Base-by-base conservation (phyloP, 108 stramenopile genomes). In the Fragilaria crotonensis region DNA sequence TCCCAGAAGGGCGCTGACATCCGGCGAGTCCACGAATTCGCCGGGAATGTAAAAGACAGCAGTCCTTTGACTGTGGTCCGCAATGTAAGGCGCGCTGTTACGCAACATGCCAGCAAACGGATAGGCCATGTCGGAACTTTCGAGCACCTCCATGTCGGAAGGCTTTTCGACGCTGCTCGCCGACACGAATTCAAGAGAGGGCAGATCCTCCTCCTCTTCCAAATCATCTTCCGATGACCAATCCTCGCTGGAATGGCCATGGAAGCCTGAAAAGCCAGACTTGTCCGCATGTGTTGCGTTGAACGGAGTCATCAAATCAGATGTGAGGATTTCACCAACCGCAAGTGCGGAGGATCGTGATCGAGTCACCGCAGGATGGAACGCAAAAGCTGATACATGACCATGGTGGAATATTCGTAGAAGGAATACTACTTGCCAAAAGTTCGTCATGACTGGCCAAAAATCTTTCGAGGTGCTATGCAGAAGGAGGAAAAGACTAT, bases 41-140 rank as follows among this genome's bases (percentile, higher is more conserved):
- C 93, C 89, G 2, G 86, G 86, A 54, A 95, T 81, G 64, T 95
- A 86, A 54, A 86, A 69, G 33, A 92, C 90, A 48, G 85, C 82
- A 7, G 66, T 66, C 11, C 85, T 66, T 29, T 71, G 79, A 0
- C 81, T 67, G 64, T 95, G 93, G 25, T 80, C 67, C 21, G 88
- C 85, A 57, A 95, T 91, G 65, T 95, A 95, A 0, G 77, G 77
- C 27, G 90, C 93, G n/a, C 79, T 74, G 5, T 76, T 76, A 17
- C 86, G 74, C 56, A 95, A 84, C 72, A 91, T 85, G 30, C 73
- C 71, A 0, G 83, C 87, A 52, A 88, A 90, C 45, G 70, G 68
- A 63, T 70, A 70, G 14, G 36, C 36, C 36, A 41, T 11, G 14
- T 41, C 36, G 14, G 36, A 7, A 41, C 36, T 41, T 41, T 41